Conservation (phyloP, 2,329 filamentous ascomycete genomes). For the Rasamsonia emersonii region DNA sequence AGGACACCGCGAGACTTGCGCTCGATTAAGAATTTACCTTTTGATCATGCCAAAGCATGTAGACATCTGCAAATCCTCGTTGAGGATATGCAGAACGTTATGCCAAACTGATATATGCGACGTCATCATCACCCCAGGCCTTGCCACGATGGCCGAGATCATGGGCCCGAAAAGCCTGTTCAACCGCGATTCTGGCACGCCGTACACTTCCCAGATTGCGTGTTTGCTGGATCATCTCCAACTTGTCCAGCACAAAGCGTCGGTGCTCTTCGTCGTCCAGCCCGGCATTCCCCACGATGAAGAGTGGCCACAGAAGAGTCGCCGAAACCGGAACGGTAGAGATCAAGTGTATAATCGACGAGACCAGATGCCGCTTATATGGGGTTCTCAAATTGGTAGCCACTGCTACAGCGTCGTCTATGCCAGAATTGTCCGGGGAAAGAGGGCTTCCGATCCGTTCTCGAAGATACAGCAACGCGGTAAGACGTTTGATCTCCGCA, state of each 20-base stretch:
- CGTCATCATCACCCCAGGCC: conserved; percentile 9
- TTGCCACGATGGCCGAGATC: conserved; percentile 11
- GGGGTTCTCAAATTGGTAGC: no score
- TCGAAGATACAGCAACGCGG: conserved; percentile 21
- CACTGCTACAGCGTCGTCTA: no score
- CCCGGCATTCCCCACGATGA: conserved; percentile 16
- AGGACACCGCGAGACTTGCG: no score
- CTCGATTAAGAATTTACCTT: no score
- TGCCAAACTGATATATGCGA: no score
- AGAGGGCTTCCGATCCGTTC: conserved; percentile 14
- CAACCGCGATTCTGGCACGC: conserved; percentile 14
- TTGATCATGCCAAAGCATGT: no score
- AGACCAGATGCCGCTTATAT: conserved; percentile 11
- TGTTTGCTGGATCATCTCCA: conserved; percentile 14
- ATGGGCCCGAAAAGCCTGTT: conserved; percentile 13
- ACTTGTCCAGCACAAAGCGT: conserved; percentile 21
- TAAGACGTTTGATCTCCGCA: conserved; percentile 21
- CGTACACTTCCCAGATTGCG: conserved; percentile 23
- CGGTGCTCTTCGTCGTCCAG: conserved; percentile 17
- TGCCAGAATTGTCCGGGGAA: no score
- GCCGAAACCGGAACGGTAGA: conserved; percentile 14
- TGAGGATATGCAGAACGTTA: no score
- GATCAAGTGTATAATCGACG: conserved; percentile 13
- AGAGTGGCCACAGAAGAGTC: conserved; percentile 17
- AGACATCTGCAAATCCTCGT: no score